Conservation (phyloP, 371 early-diverging fungal species). For the Thermomucor indicae-seudaticae region DNA sequence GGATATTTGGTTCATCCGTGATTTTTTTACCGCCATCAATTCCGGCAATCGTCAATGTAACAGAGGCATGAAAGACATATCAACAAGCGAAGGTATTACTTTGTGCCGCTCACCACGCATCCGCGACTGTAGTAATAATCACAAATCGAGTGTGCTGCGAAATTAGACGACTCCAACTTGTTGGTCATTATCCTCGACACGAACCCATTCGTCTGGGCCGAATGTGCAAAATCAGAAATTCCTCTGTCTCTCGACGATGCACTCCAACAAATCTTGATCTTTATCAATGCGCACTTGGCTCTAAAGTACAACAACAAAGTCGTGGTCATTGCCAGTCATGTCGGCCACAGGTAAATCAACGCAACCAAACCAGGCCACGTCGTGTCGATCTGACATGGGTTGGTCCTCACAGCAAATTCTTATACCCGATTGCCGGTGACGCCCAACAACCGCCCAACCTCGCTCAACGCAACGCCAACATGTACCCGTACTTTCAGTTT, state of each 20-base stretch:
- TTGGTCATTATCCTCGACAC: conserved; percentile 75
- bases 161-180: conserved; percentile 65
- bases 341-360: conserved; percentile 34
- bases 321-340: conserved; percentile 74
- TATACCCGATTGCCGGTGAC: conserved; percentile 49
- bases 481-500: conserved; percentile 59
- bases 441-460: not conserved
- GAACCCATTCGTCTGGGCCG: conserved; percentile 73
- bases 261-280: conserved; percentile 73
- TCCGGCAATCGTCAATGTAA: too few species aligned
- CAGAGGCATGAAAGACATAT: conserved; percentile 32
- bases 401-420: conserved; percentile 40
- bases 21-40: too few species aligned
- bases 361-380: not conserved
- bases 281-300: conserved; percentile 87
- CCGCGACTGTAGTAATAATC: not conserved
- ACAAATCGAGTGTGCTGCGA: not conserved
- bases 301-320: conserved; percentile 79
- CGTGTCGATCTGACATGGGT: not conserved
- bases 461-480: conserved; percentile 47
- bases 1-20: too few species aligned
- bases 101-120: too few species aligned
- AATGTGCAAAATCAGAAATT: conserved; percentile 39
- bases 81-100: conserved; percentile 29
- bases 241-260: conserved; percentile 64